Base-by-base conservation (phyloP, 2,329 filamentous ascomycete species). In the Thermoascus crustaceus region DNA sequence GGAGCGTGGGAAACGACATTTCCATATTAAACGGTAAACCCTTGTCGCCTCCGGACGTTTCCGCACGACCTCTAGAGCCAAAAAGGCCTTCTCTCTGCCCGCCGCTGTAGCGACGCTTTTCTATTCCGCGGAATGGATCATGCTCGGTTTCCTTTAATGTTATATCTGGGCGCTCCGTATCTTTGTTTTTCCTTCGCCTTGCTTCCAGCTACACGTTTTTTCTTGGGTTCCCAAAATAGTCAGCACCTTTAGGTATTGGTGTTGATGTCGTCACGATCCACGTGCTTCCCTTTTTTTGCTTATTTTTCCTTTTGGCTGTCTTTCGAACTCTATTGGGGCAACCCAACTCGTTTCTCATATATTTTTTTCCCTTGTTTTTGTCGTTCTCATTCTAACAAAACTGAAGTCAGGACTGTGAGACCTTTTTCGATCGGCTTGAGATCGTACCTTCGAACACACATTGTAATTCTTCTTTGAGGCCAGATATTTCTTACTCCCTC, bases 211-310 rank as follows among this genome's bases (percentile, higher is more conserved):
- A 17, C 14, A 16, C 26, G 5, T 13, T 17, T 7, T 29, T 29
- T n/a, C n/a, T n/a, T n/a, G n/a, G n/a, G n/a, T n/a, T n/a, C n/a
- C n/a, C 26, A 17, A 11, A 29, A 29, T 5, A 17, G 16, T 29
- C 26, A 29, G 26, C 26, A 29, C 14, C 14, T 17, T 29, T 29
- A 29, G 26, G 26, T 17, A 17, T 29, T 17, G 26, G 43, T 43
- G 42, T 39, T 52, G 48, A 55, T 53, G 48, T 50, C 55, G 36
- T 41, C 45, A 58, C 40, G 53, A 57, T 48, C 55, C 52, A 57
- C 48, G 49, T 50, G 45, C 48, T 49, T 41, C 21, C 17, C 14
- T n/a, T 14, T 34, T 11, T 34, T 14, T 24, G 32, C 19, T 17
- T 34, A 16, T 40, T 33, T 44, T 40, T 41, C 41, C 40, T 45